phyloP scores from a whole-genome alignment of 495 filamentous ascomycete species.

The Aspergillus conjunctus region DNA sequence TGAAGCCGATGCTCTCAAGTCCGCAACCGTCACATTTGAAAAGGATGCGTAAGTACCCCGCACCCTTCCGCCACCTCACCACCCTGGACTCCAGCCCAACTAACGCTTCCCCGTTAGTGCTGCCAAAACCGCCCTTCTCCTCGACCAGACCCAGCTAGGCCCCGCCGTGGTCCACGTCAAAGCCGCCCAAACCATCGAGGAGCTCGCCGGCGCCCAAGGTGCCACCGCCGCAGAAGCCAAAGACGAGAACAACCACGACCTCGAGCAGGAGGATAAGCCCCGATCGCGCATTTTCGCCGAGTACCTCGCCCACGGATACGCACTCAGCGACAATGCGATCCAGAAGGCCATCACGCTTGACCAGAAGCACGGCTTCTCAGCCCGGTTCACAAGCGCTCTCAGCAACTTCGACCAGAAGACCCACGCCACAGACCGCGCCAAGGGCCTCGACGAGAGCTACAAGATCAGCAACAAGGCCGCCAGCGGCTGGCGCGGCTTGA shows the following conservation, averaged over 20 bases:
- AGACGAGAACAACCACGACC: slow-evolving; percentile 60
- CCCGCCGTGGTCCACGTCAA: slow-evolving; percentile 76
- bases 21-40: slow-evolving; percentile 91
- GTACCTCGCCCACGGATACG: slow-evolving; percentile 93
- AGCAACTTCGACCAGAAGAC: slow-evolving; percentile 76
- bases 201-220: slow-evolving; percentile 58
- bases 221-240: slow-evolving; percentile 50
- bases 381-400: slow-evolving; percentile 73
- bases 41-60: slow-evolving; percentile 71
- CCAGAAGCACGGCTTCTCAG: slow-evolving; percentile 83
- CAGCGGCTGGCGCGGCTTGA: slow-evolving; percentile 65
- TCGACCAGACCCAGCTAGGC: slow-evolving; percentile 93
- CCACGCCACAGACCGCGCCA: slow-evolving; percentile 77
- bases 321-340: slow-evolving; percentile 79
- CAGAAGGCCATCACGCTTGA: slow-evolving; percentile 86
- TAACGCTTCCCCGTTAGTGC: slow-evolving; percentile 47
- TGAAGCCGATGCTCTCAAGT: slow-evolving; percentile 63
- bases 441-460: slow-evolving; percentile 73
- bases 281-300: slow-evolving; percentile 90
- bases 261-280: slow-evolving; percentile 94
- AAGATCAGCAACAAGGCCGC: slow-evolving; percentile 68
- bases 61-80: slow-evolving; percentile 21
- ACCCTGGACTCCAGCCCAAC: slow-evolving; percentile 12
- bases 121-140: slow-evolving; percentile 91
- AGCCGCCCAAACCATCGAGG: slow-evolving; percentile 62